Evolutionary conservation across 2,329 filamentous ascomycete genomes (phyloP), one percentile per base, ranked within the genome.

Genomic region (Cercospora beticola): DNA sequence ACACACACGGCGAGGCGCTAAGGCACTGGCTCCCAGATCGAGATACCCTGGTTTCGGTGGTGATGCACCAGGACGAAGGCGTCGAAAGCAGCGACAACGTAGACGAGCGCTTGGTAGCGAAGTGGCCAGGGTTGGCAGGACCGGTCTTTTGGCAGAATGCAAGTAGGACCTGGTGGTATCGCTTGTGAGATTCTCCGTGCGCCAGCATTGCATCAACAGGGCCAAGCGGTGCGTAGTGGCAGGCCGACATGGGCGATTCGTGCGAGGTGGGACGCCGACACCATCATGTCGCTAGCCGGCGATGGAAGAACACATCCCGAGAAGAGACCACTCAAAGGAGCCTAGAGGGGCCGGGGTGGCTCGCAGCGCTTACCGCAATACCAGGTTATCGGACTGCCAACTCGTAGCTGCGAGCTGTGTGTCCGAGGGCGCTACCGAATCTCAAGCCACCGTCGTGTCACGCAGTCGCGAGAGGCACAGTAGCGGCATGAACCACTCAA

Each of bases 41-140:
- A 71, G 69, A 72, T 67, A 70, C 66, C 71, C 70, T 73, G 71
- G 71, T 71, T 71, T 68, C 62, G 66, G 69, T 57, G 21, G 64
- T 60, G 68, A 64, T 73, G 71, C 71, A 70, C 64, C 69, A 69
- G 68, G 68, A 71, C 71, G 33, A 73, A 73, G 71, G 69, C 69
- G 71, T 71, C 64, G 36, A 67, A 66, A 65, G 61, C 68, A 68
- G 62, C 65, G 65, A 54, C 52, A 56, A 43, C 62, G 68, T 66
- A 61, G 62, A 72, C 67, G 70, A 58, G 30, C 67, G 66, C 63
- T 65, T 67, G 71, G 71, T 73, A 73, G 70, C 71, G 71, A 72
- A 65, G 58, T 56, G 16, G 67, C 68, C 66, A 67, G 70, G 71
- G 67, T 70, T 18, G 63, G 46, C 56, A 62, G 63, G 59, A 66